These are phyloP conservation scores for Diutina rugosa DNA, from an alignment of 1,139 yeast genomes.

Conservation along the genomic window DNA sequence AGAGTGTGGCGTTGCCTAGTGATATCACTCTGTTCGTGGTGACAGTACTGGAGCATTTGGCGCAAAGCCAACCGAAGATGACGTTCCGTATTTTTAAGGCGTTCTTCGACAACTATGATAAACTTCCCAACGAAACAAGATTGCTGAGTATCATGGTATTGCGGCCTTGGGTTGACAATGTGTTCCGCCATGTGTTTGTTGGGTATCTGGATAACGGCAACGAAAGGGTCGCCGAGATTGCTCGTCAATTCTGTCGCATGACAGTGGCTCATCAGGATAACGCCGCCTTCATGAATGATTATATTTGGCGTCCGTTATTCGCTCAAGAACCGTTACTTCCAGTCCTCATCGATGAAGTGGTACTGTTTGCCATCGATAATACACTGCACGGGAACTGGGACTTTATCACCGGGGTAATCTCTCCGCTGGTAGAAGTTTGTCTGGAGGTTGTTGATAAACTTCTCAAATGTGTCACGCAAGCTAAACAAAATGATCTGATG, in stretches of 20 bases:
- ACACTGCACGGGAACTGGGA: conserved; percentile 67
- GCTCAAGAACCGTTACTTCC: conserved; percentile 47
- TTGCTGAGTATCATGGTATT: conserved; percentile 39
- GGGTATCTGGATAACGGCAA: conserved; percentile 45
- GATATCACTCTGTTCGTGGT: conserved; percentile 56
- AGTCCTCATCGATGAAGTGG: conserved; percentile 57
- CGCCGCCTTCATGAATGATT: conserved; percentile 27
- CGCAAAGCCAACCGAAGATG: conserved; percentile 44
- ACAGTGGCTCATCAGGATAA: conserved; percentile 37
- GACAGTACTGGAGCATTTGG: conserved; percentile 43
- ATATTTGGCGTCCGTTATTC: conserved; percentile 62
- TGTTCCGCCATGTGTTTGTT: conserved; percentile 43
- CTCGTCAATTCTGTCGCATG: conserved; percentile 51
- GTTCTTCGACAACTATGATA: conserved; percentile 44
- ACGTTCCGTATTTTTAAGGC: conserved; percentile 52
- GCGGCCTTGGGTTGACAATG: conserved; percentile 71
- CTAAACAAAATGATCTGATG: conserved; percentile 32
- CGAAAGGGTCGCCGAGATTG: conserved; percentile 45
- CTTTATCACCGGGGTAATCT: conserved; percentile 41
- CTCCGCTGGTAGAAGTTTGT: conserved; percentile 67
- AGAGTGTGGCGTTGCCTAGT: conserved; percentile 60
- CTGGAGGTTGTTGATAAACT: conserved; percentile 50
- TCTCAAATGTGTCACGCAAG: conserved; percentile 36
- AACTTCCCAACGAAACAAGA: conserved; percentile 20
- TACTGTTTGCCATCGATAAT: conserved; percentile 62